Base-by-base conservation (phyloP, 2,329 filamentous ascomycete genomes). In the Seiridium unicorne region DNA sequence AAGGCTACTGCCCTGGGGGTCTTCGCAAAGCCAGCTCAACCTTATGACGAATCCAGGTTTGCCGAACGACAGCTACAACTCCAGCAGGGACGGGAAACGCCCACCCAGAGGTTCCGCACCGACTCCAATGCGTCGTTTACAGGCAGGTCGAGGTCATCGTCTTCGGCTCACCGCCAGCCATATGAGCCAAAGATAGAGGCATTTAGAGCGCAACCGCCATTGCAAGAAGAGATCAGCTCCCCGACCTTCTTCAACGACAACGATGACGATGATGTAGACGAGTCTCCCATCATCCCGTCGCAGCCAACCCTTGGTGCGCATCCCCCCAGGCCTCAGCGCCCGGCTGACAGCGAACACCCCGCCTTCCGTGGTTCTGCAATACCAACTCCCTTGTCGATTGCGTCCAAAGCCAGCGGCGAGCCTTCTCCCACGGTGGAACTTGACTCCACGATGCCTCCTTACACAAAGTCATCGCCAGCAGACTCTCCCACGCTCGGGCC, bases 21-120 rank as follows among this genome's bases (percentile, higher is more conserved):
- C 5, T 74, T 73, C 62, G 89, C 89, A 64, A 92, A 92, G 70
- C 91, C 93, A 1, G 77, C 79, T 2, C 85, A 89, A 55, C 84
- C 87, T 6, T 97, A 95, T 66, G 92, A 96, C 68, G 93, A 97
- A 69, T 86, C 89, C 26, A 90, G 92, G 69, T 97, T 92, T 68
- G 85, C 91, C 4, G 89, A 96, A 70, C 86, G 92, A 49, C 90
- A 96, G 69, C 78, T 91, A 53, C 90, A 93, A 71, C 85, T 97
- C 72, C 90, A 94, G 64, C 85, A 90, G 68, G 90, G 88, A 35
- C 84, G 89, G 34, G 89, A 89, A 59, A 86, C 85, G 0, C 85
- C 89, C 0, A 79, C 78, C 0, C 74, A 74, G 40, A 75, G 76
- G 6, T 70, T 70, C 64, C 78, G 81, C 9, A 68, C 80, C 3